Evolutionary conservation across 2,329 filamentous ascomycete species (phyloP), one percentile per base, ranked within the genome.

Genomic region (Diaporthe aspalathi): DNA sequence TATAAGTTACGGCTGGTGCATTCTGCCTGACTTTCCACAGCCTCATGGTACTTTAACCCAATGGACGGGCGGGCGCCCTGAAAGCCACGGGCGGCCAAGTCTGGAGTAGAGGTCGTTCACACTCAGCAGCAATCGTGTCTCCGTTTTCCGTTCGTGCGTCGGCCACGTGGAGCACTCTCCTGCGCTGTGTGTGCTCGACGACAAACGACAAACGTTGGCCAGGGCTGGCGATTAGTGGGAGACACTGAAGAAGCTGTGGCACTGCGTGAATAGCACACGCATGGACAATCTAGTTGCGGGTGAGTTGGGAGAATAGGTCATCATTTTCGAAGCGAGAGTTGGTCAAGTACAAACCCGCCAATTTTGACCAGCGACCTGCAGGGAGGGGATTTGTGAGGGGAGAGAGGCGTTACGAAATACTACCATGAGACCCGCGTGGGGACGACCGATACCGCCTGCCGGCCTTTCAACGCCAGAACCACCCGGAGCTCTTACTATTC

Each of bases 391-490:
- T 24, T 57, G 22, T 65, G 45, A 65, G 60, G 60, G 60, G 60
- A 20, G 45, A 35, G 22, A 14, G 54, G 22, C n/a, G 27, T 38
- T 20, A 27, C 56, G 38, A 60, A n/a, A 49, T 49, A 22, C 20
- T 24, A 38, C 11, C 60, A 38, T 8, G 11, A 49, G 11, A 49
- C 20, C 60, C 22, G 3, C 24, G n/a, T 17, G 11, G 7, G 38
- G n/a, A 9, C 11, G 12, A 12, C 7, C 12, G 14, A 16, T n/a
- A 24, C n/a, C 2, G 16, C 16, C 60, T 50, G 1, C 9, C 14
- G 56, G 35, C 11, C 35, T 9, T 45, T 65, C 45, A 65, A 16
- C 60, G 60, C 60, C 60, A 65, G 45, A 65, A 65, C 60, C 60
- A 65, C 29, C 60, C 60, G 45, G 60, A 65, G 27, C 24, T 22